Conservation (phyloP, 257 asterid species). For the Ilex asprella region DNA sequence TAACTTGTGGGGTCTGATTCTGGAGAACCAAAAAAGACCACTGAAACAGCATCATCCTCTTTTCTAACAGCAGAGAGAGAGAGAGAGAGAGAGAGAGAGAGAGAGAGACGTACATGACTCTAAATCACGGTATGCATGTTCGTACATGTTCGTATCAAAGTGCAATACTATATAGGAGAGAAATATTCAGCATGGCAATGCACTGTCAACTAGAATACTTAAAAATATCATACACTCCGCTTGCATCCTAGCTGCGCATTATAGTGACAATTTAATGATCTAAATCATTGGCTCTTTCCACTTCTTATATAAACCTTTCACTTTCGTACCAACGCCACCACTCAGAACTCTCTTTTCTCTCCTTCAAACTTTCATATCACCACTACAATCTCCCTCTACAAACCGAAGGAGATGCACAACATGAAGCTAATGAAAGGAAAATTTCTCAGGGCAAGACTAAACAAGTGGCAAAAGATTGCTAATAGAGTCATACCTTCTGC, state of each 20-base stretch:
- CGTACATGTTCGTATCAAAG: slow-evolving; percentile 66
- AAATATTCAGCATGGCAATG: slow-evolving; percentile 40
- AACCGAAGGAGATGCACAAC: not conserved
- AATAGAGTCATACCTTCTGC: slow-evolving; percentile 32
- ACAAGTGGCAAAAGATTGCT: slow-evolving; percentile 39
- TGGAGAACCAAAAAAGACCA: slow-evolving; percentile 26
- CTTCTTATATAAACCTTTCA: slow-evolving; percentile 41
- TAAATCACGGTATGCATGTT: slow-evolving; percentile 46
- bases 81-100: slow-evolving; percentile 6
- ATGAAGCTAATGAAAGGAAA: slow-evolving; percentile 37
- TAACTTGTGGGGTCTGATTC: slow-evolving; percentile 41
- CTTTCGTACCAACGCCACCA: slow-evolving; percentile 30
- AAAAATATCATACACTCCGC: slow-evolving; percentile 30
- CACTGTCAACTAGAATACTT: slow-evolving; percentile 23
- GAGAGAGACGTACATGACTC: slow-evolving; percentile 13
- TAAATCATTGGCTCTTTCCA: slow-evolving; percentile 23
- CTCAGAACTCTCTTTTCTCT: slow-evolving; percentile 13
- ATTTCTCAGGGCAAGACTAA: slow-evolving; percentile 37
- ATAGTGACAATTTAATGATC: slow-evolving; percentile 35
- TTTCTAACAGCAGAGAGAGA: not conserved
- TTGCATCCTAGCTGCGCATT: slow-evolving; percentile 41
- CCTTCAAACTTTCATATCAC: not conserved
- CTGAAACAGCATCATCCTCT: slow-evolving; percentile 6
- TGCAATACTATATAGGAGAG: slow-evolving; percentile 15
- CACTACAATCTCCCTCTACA: slow-evolving; percentile 8